Base-by-base conservation (phyloP, 2,329 filamentous ascomycete species). In the Zymoseptoria ardabiliae region DNA sequence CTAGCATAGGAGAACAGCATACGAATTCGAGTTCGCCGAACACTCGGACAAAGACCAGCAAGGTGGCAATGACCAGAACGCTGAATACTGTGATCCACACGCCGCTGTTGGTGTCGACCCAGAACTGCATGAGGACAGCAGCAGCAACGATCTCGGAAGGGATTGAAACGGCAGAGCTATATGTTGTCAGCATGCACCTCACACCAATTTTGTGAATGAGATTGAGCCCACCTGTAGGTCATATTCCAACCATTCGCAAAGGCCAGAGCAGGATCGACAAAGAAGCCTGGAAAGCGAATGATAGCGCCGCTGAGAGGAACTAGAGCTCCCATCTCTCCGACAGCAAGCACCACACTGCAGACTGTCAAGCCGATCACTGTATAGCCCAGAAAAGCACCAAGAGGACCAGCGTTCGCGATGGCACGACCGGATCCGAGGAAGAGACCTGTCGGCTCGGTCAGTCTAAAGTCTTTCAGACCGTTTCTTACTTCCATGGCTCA, bases 371-470 rank as follows among this genome's bases (percentile, higher is more conserved):
- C 62, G 49, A 62, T 55, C 22, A 62, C 58, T 50, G 58, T 53
- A 21, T 64, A 64, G 19, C 55, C 60, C 11, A 64, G 60, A 35
- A 58, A 60, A 3, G 62, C 62, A 23, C 62, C 62, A 4, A 71
- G 51, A 17, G 73, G 73, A 1, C 73, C 73, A 17, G 69, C 67
- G 35, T 64, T 64, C 1, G 68, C 66, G 50, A 75, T 70, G 9
- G 72, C 72, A 45, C 61, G 61, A 2, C 73, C 73, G n/a, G 70
- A 73, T 48, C 71, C 68, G 7, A 75, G 66, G 30, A 75, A 75
- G 1, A 75, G 67, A 53, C 73, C 72, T 0, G 20, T 17, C 50
- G 20, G 6, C 22, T 22, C 9, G 50, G 22, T 51, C 50, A 51
- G 20, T 13, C 7, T 13, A 19, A 22, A 22, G 50, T 9, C 17